phyloP scores from a whole-genome alignment of 352 stramenopile genomes.

The Phytophthora quininea region DNA sequence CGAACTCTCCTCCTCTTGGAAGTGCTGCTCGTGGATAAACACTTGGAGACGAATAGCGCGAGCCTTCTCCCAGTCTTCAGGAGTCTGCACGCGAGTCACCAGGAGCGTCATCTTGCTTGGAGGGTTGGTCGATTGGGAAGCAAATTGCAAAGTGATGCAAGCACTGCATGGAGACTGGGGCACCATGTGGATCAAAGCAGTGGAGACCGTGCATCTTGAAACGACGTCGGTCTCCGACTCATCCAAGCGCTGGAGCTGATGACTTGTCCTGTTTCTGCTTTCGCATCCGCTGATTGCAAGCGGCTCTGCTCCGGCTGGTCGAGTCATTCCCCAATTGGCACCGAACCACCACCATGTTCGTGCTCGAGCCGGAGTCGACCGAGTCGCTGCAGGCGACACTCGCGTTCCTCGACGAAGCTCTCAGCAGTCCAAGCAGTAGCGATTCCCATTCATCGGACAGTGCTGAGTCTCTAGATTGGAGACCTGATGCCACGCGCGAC shows the following conservation, averaged over 20 bases:
- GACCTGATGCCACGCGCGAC: conserved; percentile 6
- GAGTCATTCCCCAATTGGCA: conserved; percentile 14
- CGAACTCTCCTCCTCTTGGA: conserved; percentile 41
- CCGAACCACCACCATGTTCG: conserved; percentile 13
- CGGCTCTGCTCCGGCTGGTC: not conserved
- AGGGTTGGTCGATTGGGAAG: conserved; percentile 1
- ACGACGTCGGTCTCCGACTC: not conserved
- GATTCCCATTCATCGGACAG: not conserved
- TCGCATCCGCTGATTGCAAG: not conserved
- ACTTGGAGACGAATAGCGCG: conserved; percentile 47
- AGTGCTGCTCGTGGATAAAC: conserved; percentile 59
- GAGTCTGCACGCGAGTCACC: conserved; percentile 49
- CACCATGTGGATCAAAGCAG: not conserved
- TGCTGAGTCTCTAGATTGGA: conserved; percentile 5
- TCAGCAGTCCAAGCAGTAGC: conserved; percentile 3
- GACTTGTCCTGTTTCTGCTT: not conserved
- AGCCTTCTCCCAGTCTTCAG: conserved; percentile 45
- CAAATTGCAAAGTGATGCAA: conserved; percentile 23
- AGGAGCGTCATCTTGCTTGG: conserved; percentile 30
- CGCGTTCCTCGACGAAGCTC: conserved; percentile 24
- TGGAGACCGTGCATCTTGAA: not conserved
- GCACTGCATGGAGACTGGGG: conserved; percentile 7
- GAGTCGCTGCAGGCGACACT: conserved; percentile 27
- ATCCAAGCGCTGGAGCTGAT: not conserved
- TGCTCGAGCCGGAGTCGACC: conserved; percentile 16